phyloP scores from a whole-genome alignment of 78 protist genomes.

The Guillardia theta region DNA sequence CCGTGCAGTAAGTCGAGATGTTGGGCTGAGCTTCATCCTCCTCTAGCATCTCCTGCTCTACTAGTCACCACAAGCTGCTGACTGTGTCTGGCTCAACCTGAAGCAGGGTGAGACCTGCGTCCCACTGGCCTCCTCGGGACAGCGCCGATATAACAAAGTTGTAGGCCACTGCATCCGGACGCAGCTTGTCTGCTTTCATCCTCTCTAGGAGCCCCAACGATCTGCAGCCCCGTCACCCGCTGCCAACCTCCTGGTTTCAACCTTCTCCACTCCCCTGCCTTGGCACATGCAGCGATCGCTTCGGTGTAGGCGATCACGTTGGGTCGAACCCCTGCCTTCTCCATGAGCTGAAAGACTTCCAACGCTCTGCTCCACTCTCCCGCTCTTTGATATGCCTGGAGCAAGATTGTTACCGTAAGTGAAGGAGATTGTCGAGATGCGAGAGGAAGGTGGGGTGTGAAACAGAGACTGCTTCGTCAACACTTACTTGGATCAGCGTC shows the following conservation, averaged over 20 bases:
- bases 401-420: too few species aligned
- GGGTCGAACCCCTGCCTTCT: not conserved
- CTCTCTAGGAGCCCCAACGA: slow-evolving; percentile 25
- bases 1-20: not conserved
- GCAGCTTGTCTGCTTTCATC: not conserved
- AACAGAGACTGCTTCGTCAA: too few species aligned
- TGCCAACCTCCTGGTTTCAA: not conserved
- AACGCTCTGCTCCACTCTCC: not conserved
- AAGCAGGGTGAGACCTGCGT: too few species aligned
- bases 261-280: not conserved
- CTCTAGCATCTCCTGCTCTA: not conserved
- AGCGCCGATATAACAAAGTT: not conserved
- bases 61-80: too few species aligned
- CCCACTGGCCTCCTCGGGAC: not conserved
- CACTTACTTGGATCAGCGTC: not conserved
- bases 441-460: too few species aligned
- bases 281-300: not conserved
- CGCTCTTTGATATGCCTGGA: too few species aligned
- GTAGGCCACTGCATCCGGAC: not conserved
- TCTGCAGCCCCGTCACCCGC: not conserved
- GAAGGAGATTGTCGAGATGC: too few species aligned
- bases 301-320: not conserved
- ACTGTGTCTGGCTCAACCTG: too few species aligned
- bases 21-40: not conserved
- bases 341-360: not conserved